These are phyloP conservation scores for Suillus weaverae DNA, from an alignment of 768 basidiomycete genomes.

Conservation along the genomic window DNA sequence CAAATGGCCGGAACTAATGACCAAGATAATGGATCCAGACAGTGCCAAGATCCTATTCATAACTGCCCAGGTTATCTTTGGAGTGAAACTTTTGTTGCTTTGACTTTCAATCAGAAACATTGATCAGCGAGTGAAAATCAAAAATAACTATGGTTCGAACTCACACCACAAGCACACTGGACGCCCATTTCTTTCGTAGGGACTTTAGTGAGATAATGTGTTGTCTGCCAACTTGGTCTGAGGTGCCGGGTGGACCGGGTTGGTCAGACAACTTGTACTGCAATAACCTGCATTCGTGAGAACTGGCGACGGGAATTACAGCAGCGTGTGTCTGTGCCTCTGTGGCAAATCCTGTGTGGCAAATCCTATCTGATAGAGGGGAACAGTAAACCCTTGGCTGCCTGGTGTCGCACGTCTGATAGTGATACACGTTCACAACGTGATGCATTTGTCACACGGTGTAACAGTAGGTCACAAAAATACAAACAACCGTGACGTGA, in stretches of 20 bases:
- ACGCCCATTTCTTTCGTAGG: background rate
- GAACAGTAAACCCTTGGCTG: background rate
- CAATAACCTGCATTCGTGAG: background rate
- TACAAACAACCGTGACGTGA: background rate
- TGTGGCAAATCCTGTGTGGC: background rate
- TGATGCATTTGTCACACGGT: background rate
- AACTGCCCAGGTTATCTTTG: background rate
- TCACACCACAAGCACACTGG: background rate
- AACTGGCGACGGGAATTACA: background rate
- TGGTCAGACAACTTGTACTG: background rate
- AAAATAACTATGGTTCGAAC: background rate
- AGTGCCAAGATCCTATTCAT: background rate
- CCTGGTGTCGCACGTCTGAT: background rate
- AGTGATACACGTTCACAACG: background rate
- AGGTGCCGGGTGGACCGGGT: background rate
- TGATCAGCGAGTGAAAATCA: background rate
- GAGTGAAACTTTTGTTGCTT: background rate
- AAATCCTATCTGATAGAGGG: background rate
- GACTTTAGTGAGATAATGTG: background rate
- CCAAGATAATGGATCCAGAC: conserved; percentile 2
- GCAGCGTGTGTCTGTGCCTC: background rate
- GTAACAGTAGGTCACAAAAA: background rate
- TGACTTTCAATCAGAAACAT: background rate
- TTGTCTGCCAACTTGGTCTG: background rate
- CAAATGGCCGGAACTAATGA: background rate